Evolutionary conservation across 441 rosid species (phyloP).

Genomic region (Dalechampia spathulata): DNA sequence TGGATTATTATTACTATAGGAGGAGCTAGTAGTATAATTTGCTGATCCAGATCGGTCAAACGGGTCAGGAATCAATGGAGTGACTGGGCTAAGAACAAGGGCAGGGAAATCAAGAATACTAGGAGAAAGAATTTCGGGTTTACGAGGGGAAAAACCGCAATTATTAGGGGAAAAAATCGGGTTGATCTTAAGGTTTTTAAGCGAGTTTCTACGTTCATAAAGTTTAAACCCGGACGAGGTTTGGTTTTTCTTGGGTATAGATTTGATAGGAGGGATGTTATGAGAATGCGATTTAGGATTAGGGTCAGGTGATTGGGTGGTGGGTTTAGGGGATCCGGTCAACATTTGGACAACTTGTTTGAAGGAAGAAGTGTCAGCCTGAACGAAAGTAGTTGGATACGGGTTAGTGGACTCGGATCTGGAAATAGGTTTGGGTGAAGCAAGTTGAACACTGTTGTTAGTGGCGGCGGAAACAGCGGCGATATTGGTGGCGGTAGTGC

Average conservation of each 20-base stretch:
- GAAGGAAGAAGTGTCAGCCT: constrained; percentile 84
- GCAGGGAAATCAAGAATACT: constrained; percentile 85
- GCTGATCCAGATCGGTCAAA: constrained; percentile 57
- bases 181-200: constrained; percentile 75
- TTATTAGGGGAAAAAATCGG: constrained; percentile 35
- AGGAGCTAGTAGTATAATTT: constrained; percentile 19
- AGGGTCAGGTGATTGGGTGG: constrained; percentile 29
- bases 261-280: constrained; percentile 39
- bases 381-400: constrained; percentile 92
- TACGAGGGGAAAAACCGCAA: constrained; percentile 54
- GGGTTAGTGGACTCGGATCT: constrained; percentile 76
- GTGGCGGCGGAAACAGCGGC: constrained; percentile 19
- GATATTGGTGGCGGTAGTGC: constrained; percentile 28
- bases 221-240: constrained; percentile 63
- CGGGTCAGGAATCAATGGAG: constrained; percentile 79
- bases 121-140: constrained; percentile 75
- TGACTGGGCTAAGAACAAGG: constrained; percentile 77
- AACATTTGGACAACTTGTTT: constrained; percentile 97
- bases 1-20: constrained; percentile 10
- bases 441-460: constrained; percentile 16
- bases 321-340: constrained; percentile 66
- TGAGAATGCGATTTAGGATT: constrained; percentile 32
- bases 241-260: constrained; percentile 42
- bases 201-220: constrained; percentile 79
- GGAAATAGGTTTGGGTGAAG: constrained; percentile 40